These are phyloP conservation scores for Diaporthe eres DNA, from an alignment of 2,329 filamentous ascomycete species.

Conservation along the genomic window DNA sequence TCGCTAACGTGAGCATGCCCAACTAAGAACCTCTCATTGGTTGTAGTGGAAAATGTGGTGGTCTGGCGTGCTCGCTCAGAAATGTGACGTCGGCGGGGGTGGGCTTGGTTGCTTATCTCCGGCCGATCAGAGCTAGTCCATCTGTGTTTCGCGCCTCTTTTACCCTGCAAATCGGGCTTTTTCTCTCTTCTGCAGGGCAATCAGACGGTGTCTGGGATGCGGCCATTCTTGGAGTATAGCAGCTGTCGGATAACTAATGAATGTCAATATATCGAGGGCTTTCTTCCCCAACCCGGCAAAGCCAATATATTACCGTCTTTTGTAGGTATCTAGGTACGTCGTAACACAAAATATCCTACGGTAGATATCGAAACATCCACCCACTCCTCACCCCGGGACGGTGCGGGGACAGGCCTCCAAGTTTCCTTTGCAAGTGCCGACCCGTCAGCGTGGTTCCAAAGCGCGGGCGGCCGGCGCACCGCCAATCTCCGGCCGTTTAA, in stretches of 20 bases:
- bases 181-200: background rate
- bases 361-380: background rate
- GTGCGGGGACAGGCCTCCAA: constrained; percentile 20
- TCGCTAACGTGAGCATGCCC: constrained; percentile 31
- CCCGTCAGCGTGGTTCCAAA: constrained; percentile 25
- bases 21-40: constrained; percentile 39
- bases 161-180: background rate
- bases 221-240: too few relatives aligned
- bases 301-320: background rate
- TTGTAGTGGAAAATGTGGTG: constrained; percentile 29
- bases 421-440: constrained; percentile 32
- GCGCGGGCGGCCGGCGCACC: constrained; percentile 14
- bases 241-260: background rate
- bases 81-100: constrained; percentile 41
- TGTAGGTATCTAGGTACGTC: too few relatives aligned
- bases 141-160: background rate
- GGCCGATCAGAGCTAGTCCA: background rate
- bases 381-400: background rate
- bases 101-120: constrained; percentile 18
- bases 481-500: constrained; percentile 16
- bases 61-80: constrained; percentile 40
- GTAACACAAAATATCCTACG: background rate
- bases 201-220: background rate
- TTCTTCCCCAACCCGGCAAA: background rate
- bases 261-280: too few relatives aligned